phyloP scores from a whole-genome alignment of 2,329 filamentous ascomycete genomes.

The Pestalotiopsis sp. region DNA sequence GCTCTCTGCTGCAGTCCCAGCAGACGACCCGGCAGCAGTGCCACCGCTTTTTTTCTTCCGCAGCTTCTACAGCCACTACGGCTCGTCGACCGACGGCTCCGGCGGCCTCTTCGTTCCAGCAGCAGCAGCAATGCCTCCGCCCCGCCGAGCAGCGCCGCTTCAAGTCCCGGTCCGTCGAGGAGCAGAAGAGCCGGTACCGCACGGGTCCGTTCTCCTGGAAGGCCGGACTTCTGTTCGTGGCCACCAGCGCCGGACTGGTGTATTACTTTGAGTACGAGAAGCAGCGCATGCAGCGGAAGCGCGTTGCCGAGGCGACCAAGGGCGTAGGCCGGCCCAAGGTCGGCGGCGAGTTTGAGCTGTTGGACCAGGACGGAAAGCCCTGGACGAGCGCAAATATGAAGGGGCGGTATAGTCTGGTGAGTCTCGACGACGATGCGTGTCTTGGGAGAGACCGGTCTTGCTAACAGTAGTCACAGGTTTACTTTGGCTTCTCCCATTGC shows the following conservation, averaged over 20 bases:
- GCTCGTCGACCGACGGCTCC: constrained; percentile 2
- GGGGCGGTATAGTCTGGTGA: constrained; percentile 80
- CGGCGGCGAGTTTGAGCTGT: constrained; percentile 80
- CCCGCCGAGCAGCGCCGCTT: constrained; percentile 37
- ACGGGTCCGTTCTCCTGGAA: constrained; percentile 88
- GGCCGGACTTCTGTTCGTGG: constrained; percentile 82
- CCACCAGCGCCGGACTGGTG: constrained; percentile 75
- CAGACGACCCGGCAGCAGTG: constrained; percentile 15
- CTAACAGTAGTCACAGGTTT: constrained; percentile 62
- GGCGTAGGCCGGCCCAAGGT: constrained; percentile 92
- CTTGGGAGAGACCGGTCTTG: background rate
- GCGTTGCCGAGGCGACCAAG: constrained; percentile 89
- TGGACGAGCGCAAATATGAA: constrained; percentile 82
- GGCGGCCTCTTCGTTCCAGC: background rate
- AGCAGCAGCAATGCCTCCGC: constrained; percentile 8
- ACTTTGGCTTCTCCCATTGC: constrained; percentile 98
- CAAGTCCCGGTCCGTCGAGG: constrained; percentile 57
- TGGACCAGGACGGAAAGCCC: constrained; percentile 77
- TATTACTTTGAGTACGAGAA: constrained; percentile 96
- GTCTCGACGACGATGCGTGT: constrained; percentile 29
- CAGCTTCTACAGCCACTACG: constrained; percentile 12
- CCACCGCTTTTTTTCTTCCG: constrained; percentile 22
- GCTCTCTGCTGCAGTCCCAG: constrained; percentile 22
- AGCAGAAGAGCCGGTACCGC: constrained; percentile 60
- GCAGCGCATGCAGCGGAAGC: constrained; percentile 83